Percentiles rank a stretch among this genome's conserved stretches.
Conservation (phyloP, 2,329 filamentous ascomycete species). For the Aspergillus sp. region DNA sequence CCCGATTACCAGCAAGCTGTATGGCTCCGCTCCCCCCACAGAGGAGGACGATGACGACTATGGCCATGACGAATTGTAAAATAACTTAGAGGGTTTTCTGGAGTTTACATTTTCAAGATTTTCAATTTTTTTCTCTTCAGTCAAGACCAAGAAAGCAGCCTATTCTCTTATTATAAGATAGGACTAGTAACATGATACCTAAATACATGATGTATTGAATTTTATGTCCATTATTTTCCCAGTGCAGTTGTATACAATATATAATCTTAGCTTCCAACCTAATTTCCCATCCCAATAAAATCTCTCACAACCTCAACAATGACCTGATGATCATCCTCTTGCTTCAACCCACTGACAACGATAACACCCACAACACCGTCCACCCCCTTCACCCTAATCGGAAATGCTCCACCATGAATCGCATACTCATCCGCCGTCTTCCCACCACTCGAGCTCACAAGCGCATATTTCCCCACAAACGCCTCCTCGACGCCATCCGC, state of each 20-base stretch:
- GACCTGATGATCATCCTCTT: constrained; percentile 74
- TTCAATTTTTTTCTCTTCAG: constrained; percentile 8
- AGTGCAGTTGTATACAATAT: neutral
- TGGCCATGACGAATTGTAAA: constrained; percentile 77
- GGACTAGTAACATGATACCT: constrained; percentile 20
- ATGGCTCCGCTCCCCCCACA: constrained; percentile 64
- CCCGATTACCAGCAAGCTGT: constrained; percentile 98
- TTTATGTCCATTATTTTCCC: neutral
- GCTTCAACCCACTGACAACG: constrained; percentile 72
- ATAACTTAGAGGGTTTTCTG: constrained; percentile 38
- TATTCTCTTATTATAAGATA: constrained; percentile 9
- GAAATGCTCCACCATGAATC: constrained; percentile 75
- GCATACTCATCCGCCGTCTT: constrained; percentile 61
- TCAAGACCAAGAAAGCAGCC: constrained; percentile 13
- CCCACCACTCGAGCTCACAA: constrained; percentile 53
- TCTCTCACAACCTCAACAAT: constrained; percentile 68
- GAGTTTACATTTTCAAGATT: constrained; percentile 30
- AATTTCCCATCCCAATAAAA: constrained; percentile 32
- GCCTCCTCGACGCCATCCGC: constrained; percentile 57
- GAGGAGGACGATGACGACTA: constrained; percentile 70
- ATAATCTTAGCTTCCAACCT: neutral
- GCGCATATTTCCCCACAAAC: constrained; percentile 65
- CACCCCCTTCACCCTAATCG: constrained; percentile 69
- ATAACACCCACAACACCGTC: constrained; percentile 75
- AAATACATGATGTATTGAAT: constrained; percentile 1